phyloP scores from a whole-genome alignment of 345 rosid species.

The Carallia brachiata region DNA sequence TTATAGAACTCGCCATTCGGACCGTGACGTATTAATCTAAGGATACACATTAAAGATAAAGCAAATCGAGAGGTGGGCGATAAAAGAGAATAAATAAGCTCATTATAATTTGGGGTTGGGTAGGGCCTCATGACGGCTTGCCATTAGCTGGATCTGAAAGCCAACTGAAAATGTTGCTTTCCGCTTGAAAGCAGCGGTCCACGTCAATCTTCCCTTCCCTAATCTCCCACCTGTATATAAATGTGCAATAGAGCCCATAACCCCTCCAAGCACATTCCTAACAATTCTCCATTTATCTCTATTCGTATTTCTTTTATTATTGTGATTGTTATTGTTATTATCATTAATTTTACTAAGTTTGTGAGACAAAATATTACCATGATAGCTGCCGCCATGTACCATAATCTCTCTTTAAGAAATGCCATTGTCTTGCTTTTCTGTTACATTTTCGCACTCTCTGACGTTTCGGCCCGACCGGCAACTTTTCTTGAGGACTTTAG shows the following conservation, averaged over 20 bases:
- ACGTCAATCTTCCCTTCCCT: conserved; percentile 16
- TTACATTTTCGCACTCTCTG: conserved; percentile 22
- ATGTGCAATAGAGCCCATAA: conserved; percentile 4
- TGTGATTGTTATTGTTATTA: not conserved
- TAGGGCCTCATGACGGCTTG: conserved; percentile 63
- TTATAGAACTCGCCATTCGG: no score
- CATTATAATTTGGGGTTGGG: conserved; percentile 6
- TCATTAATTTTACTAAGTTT: not conserved
- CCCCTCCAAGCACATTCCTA: conserved; percentile 20
- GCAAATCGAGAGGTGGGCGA: not conserved
- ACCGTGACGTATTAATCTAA: not conserved
- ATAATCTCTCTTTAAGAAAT: not conserved
- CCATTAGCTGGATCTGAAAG: conserved; percentile 78
- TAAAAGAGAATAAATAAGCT: not conserved
- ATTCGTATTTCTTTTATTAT: not conserved
- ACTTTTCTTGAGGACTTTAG: conserved; percentile 64
- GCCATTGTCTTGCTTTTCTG: conserved; percentile 18
- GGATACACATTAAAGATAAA: not conserved
- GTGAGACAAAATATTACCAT: not conserved
- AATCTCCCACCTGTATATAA: conserved; percentile 16
- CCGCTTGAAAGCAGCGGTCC: conserved; percentile 37
- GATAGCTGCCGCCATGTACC: conserved; percentile 23
- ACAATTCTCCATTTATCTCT: not conserved
- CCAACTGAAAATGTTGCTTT: conserved; percentile 33
- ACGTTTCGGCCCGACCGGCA: conserved; percentile 49